phyloP scores from a whole-genome alignment of 1,284 basidiomycete genomes.

The Cryptococcus sp. region DNA sequence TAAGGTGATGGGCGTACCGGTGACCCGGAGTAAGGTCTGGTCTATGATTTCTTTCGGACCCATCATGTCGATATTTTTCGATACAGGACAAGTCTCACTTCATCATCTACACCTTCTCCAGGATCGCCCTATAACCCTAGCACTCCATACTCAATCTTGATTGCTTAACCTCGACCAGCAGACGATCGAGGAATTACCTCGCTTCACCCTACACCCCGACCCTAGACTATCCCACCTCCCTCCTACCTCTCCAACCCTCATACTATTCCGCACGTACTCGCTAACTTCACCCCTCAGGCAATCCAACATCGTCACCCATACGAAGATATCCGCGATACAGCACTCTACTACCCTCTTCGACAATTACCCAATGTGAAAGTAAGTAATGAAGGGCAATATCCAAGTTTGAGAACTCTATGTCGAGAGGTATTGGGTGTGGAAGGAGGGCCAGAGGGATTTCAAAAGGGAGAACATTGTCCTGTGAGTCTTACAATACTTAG shows the following conservation, averaged over 20 bases:
- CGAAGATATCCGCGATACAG: conserved; percentile 52
- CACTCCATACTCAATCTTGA: too few relatives aligned
- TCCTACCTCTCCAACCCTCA: background rate
- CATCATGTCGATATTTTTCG: too few relatives aligned
- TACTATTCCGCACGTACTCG: background rate
- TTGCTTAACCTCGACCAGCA: background rate
- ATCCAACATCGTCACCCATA: conserved; percentile 52
- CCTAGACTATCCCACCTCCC: background rate
- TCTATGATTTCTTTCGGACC: too few relatives aligned
- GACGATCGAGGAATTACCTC: background rate
- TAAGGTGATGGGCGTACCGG: too few relatives aligned
- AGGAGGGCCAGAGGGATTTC: too few relatives aligned
- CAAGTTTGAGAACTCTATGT: conserved; percentile 49
- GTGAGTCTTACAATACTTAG: conserved; percentile 21
- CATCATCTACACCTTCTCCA: too few relatives aligned
- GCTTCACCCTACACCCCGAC: background rate
- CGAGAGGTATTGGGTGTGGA: conserved; percentile 50
- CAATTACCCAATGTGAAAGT: conserved; percentile 15
- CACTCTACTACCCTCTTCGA: conserved; percentile 51
- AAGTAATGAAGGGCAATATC: conserved; percentile 40
- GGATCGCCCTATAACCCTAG: too few relatives aligned
- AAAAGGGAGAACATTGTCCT: conserved; percentile 44
- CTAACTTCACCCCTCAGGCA: too few relatives aligned
- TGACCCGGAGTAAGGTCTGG: too few relatives aligned
- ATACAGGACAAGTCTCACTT: too few relatives aligned